A percentile compares a stretch with the other conserved stretches of the same genome.
These are phyloP conservation scores for Allantophomopsis lycopodina DNA, from an alignment of 2,329 filamentous ascomycete genomes.

Conservation along the genomic window DNA sequence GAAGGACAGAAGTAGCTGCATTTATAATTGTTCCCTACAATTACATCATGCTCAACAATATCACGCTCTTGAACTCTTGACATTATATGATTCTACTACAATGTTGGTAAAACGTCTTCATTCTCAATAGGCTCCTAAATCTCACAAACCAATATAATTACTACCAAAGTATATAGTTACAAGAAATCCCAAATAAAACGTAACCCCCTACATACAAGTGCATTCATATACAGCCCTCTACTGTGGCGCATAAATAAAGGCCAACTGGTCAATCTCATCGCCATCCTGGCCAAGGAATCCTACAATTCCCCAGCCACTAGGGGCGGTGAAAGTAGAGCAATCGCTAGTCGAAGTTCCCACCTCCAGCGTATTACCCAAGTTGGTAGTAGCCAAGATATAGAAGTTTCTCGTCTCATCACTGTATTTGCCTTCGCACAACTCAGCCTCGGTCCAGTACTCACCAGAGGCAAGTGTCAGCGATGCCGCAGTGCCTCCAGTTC, in stretches of 20 bases:
- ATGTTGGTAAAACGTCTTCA: too few species aligned
- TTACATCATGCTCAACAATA: too few species aligned
- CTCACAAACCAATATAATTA: too few species aligned
- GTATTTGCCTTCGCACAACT: constrained; percentile 35
- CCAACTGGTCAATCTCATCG: constrained; percentile 41
- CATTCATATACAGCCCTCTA: constrained; percentile 8
- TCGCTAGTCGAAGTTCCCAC: constrained; percentile 30
- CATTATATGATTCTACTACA: too few species aligned
- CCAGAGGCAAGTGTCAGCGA: constrained; percentile 27
- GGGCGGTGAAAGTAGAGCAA: constrained; percentile 31
- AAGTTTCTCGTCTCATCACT: constrained; percentile 34
- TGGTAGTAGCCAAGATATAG: constrained; percentile 39
- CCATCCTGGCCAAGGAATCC: constrained; percentile 36
- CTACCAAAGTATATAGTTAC: too few species aligned
- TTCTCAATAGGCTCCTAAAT: too few species aligned
- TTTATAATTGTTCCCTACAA: too few species aligned
- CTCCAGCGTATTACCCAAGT: constrained; percentile 27
- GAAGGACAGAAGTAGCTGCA: too few species aligned
- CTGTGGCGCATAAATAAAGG: constrained; percentile 29
- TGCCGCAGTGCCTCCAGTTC: constrained; percentile 29
- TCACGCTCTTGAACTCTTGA: too few species aligned
- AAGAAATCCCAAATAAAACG: too few species aligned
- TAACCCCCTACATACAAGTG: neutral
- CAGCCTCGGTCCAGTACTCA: constrained; percentile 34
- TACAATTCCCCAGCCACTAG: constrained; percentile 34